Conservation (phyloP, 352 stramenopile species). For the Blastocystis sp. region DNA sequence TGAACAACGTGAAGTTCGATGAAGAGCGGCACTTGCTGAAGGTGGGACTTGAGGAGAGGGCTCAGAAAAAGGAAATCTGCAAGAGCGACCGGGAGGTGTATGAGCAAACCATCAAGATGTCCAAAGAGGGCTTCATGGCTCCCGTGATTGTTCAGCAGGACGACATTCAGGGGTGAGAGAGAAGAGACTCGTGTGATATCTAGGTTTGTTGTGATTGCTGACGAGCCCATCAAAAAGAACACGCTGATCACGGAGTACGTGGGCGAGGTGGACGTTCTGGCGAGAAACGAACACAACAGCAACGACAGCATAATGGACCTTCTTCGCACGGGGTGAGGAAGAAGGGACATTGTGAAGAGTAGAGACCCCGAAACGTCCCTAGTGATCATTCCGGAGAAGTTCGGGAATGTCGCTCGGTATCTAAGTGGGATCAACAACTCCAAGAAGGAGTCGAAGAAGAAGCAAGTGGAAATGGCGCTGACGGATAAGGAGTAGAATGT, state of each 20-base stretch:
- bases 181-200: neutral
- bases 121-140: constrained; percentile 46
- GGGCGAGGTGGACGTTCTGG: constrained; percentile 55
- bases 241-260: constrained; percentile 55
- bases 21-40: constrained; percentile 47
- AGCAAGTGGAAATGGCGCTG: constrained; percentile 15
- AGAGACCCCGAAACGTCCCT: constrained; percentile 62
- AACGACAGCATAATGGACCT: constrained; percentile 70
- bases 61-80: constrained; percentile 20
- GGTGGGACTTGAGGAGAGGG: too few relatives aligned
- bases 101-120: constrained; percentile 6
- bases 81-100: constrained; percentile 48
- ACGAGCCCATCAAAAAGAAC: constrained; percentile 65
- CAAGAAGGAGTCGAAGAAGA: constrained; percentile 55
- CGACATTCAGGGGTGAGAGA: constrained; percentile 21
- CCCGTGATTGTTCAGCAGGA: constrained; percentile 55
- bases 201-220: constrained; percentile 60
- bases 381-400: constrained; percentile 66
- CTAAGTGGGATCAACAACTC: constrained; percentile 65
- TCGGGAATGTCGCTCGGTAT: constrained; percentile 68
- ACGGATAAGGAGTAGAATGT: constrained; percentile 61
- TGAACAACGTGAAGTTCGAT: constrained; percentile 45
- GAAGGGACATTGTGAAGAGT: neutral
- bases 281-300: constrained; percentile 63
- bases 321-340: constrained; percentile 23